Conservation (phyloP, 1,284 basidiomycete genomes). For the Inonotus hispidus region DNA sequence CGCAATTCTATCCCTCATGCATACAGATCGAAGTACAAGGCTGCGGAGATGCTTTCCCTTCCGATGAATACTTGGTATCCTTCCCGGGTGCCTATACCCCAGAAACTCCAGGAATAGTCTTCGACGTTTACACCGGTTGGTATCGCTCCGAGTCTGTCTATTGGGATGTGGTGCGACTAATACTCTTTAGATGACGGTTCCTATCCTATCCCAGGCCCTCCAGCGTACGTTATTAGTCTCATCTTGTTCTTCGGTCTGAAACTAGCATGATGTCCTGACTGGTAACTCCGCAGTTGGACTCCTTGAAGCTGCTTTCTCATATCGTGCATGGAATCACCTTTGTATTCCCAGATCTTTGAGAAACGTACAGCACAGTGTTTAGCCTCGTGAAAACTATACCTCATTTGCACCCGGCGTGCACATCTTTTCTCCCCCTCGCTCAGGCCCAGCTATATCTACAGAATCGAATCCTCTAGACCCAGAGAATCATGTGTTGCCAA, state of each 20-base stretch:
- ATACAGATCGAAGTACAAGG: conserved; percentile 48
- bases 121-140: conserved; percentile 32
- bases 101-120: conserved; percentile 40
- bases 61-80: conserved; percentile 37
- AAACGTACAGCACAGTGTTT: background rate
- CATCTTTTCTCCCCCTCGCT: too few relatives aligned
- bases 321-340: too few relatives aligned
- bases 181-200: background rate
- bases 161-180: background rate
- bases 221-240: conserved; percentile 13
- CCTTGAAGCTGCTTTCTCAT: too few relatives aligned
- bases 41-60: conserved; percentile 41
- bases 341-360: background rate
- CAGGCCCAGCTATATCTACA: too few relatives aligned
- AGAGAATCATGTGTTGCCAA: too few relatives aligned
- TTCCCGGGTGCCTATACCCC: conserved; percentile 49
- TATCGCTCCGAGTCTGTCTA: background rate
- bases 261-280: background rate
- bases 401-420: too few relatives aligned
- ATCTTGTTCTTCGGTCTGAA: background rate
- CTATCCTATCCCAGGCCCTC: conserved; percentile 24
- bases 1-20: conserved; percentile 42
- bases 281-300: background rate
- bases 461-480: too few relatives aligned
- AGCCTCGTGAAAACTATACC: too few relatives aligned